phyloP scores from a whole-genome alignment of 139 green algal species.

The Micractinium conductrix region DNA sequence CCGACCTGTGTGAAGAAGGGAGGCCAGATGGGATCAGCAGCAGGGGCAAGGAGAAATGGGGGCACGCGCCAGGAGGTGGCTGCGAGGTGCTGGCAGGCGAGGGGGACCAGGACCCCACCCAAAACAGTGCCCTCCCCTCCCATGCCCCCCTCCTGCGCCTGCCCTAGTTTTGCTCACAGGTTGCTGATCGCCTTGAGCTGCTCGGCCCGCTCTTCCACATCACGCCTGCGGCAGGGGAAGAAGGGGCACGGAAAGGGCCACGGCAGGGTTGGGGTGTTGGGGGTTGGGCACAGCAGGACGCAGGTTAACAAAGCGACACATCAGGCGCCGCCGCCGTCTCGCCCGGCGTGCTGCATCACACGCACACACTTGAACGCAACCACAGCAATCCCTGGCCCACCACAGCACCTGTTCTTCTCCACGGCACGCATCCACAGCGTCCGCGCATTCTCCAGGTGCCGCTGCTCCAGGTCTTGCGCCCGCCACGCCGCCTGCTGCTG shows the following conservation, averaged over 20 bases:
- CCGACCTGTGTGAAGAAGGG: too few relatives aligned
- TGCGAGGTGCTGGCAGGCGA: too few relatives aligned
- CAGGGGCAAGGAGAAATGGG: too few relatives aligned
- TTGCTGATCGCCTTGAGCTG: constrained; percentile 25
- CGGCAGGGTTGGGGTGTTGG: neutral
- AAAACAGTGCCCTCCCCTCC: too few relatives aligned
- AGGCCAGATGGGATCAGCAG: too few relatives aligned
- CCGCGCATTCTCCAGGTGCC: constrained; percentile 26
- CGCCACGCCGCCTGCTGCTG: constrained; percentile 24
- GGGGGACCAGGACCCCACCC: too few relatives aligned
- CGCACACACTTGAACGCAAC: neutral
- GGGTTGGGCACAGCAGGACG: neutral
- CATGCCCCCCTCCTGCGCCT: too few relatives aligned
- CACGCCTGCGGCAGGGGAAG: neutral
- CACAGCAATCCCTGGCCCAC: neutral
- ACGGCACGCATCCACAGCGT: constrained; percentile 1
- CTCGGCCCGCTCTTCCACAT: constrained; percentile 29
- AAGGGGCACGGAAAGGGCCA: neutral
- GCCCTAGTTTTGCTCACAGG: too few relatives aligned
- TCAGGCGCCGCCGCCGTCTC: too few relatives aligned
- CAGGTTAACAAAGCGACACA: too few relatives aligned
- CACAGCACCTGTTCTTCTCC: constrained; percentile 27
- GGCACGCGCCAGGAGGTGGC: too few relatives aligned
- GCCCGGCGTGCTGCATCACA: too few relatives aligned
- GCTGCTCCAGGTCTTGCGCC: constrained; percentile 20